phyloP scores from a whole-genome alignment of 1,139 yeast genomes.

The Yamadazyma diddensiae region DNA sequence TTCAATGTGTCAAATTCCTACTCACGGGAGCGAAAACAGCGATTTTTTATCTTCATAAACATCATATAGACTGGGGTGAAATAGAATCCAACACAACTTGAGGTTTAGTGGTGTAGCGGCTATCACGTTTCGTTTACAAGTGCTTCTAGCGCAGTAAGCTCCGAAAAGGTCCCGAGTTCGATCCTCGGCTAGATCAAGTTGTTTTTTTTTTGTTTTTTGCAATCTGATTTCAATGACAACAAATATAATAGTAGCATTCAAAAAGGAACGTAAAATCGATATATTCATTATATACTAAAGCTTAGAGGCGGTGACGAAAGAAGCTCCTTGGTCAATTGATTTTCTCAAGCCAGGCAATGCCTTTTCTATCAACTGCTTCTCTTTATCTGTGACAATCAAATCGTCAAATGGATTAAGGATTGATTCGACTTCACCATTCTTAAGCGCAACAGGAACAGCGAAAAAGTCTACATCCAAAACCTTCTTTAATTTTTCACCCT shows the following conservation, averaged over 20 bases:
- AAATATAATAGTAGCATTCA: no score
- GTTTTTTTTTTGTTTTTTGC: constrained; percentile 8
- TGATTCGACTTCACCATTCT: constrained; percentile 47
- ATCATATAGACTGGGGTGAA: no score
- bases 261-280: neutral
- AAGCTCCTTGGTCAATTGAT: constrained; percentile 60
- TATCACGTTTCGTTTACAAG: constrained; percentile 33
- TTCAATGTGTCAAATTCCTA: no score
- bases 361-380: constrained; percentile 43
- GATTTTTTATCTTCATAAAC: no score
- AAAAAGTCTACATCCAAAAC: constrained; percentile 50
- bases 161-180: constrained; percentile 37
- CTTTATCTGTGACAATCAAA: constrained; percentile 37
- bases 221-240: no score
- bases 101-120: constrained; percentile 34
- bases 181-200: constrained; percentile 32
- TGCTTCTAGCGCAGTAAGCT: constrained; percentile 21
- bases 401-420: constrained; percentile 43
- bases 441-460: constrained; percentile 58
- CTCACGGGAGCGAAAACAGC: no score
- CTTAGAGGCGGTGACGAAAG: constrained; percentile 52
- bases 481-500: constrained; percentile 44
- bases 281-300: constrained; percentile 20
- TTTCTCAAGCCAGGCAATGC: constrained; percentile 54
- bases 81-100: constrained; percentile 4